Percentiles rank a stretch among this genome's conserved stretches.
Conservation (phyloP, 768 basidiomycete genomes). For the Suillus subaureus region DNA sequence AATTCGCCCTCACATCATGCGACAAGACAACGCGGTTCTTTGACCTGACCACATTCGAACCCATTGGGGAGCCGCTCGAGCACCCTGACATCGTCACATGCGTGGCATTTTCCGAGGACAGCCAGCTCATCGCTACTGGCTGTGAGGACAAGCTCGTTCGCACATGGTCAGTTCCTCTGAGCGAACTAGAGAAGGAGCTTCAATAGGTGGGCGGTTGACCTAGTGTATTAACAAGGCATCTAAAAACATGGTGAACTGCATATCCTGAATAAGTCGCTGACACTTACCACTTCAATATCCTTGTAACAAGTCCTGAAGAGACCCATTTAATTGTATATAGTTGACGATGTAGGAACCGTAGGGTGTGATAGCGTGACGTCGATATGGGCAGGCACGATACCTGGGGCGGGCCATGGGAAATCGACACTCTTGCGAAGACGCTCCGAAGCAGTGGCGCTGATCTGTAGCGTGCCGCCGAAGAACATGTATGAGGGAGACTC, state of each 20-base stretch:
- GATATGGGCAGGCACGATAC: too few species aligned
- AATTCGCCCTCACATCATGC: neutral
- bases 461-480: constrained; percentile 43
- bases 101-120: neutral
- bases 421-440: too few species aligned
- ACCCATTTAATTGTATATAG: too few species aligned
- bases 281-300: too few species aligned
- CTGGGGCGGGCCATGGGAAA: too few species aligned
- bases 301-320: too few species aligned
- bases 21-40: neutral
- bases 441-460: too few species aligned
- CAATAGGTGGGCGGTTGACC: neutral
- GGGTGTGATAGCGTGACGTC: too few species aligned
- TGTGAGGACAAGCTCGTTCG: neutral
- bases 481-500: constrained; percentile 99
- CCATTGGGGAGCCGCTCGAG: neutral
- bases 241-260: too few species aligned
- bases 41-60: neutral
- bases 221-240: too few species aligned
- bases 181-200: neutral
- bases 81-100: neutral
- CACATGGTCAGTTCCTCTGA: neutral
- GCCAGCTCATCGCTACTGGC: neutral
- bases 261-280: too few species aligned
- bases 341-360: too few species aligned